Percentiles rank a stretch among this genome's conserved stretches.
Evolutionary conservation across 2,329 filamentous ascomycete genomes (phyloP).

Genomic region (Claviceps sp.): DNA sequence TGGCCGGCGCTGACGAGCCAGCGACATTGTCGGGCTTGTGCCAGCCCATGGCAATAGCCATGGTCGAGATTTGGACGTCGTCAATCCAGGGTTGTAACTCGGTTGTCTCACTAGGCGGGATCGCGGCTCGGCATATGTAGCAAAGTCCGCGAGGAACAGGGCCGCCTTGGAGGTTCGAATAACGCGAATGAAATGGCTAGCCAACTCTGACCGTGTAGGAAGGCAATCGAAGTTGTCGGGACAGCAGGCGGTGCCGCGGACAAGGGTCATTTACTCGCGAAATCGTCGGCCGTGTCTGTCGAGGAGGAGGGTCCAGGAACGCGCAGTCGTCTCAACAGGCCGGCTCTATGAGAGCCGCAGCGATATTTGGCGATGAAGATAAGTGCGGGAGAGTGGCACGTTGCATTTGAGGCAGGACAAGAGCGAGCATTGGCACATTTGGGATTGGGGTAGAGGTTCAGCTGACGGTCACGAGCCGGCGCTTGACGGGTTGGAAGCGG

Average conservation of each 20-base stretch:
- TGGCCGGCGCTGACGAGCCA: constrained; percentile 57
- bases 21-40: constrained; percentile 64
- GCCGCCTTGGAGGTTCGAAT: background rate
- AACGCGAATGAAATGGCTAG: background rate
- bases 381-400: background rate
- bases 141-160: background rate
- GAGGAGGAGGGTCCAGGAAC: background rate
- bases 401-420: background rate
- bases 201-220: background rate
- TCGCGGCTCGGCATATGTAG: background rate
- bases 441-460: background rate
- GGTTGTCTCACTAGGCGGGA: background rate
- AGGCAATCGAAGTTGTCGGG: background rate
- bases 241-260: background rate
- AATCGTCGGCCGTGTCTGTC: background rate
- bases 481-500: background rate
- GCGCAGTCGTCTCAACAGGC: no score
- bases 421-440: background rate
- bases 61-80: constrained; percentile 35
- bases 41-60: constrained; percentile 56
- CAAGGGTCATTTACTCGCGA: background rate
- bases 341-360: background rate
- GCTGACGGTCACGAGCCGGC: background rate
- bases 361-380: background rate
- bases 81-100: constrained; percentile 31